phyloP scores from a whole-genome alignment of 129 eudicot species.

The Flaveria linearis region DNA sequence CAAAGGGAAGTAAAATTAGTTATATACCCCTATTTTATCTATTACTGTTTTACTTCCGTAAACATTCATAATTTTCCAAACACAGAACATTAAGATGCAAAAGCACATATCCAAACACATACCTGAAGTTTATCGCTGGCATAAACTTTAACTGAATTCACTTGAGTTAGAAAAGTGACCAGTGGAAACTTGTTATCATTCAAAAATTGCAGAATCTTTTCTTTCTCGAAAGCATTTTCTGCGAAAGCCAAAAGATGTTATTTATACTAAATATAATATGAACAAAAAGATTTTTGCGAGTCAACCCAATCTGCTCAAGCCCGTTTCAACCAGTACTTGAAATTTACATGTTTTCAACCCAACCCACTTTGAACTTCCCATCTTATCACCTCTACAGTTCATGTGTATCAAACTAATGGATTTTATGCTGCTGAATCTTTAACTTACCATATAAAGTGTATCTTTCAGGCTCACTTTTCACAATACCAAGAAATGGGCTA shows the following conservation, averaged over 20 bases:
- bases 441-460: conserved; percentile 73
- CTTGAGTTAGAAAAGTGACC: conserved; percentile 70
- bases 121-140: conserved; percentile 75
- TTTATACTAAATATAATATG: neutral
- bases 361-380: neutral
- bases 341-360: neutral
- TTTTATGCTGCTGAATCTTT: conserved; percentile 8
- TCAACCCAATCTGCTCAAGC: neutral
- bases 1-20: no score
- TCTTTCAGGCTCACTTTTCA: conserved; percentile 80
- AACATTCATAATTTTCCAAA: no score
- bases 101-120: conserved; percentile 11
- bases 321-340: neutral
- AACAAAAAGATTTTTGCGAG: neutral
- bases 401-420: no score
- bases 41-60: no score
- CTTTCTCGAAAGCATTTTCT: conserved; percentile 51
- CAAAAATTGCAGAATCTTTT: conserved; percentile 64
- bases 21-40: no score
- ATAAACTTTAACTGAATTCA: conserved; percentile 79
- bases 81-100: neutral
- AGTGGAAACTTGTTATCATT: conserved; percentile 75
- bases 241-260: conserved; percentile 43
- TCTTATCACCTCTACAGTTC: neutral
- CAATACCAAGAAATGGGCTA: conserved; percentile 66